Conservation (phyloP, 805 yeast species). For the Wickerhamomyces silvicola region DNA sequence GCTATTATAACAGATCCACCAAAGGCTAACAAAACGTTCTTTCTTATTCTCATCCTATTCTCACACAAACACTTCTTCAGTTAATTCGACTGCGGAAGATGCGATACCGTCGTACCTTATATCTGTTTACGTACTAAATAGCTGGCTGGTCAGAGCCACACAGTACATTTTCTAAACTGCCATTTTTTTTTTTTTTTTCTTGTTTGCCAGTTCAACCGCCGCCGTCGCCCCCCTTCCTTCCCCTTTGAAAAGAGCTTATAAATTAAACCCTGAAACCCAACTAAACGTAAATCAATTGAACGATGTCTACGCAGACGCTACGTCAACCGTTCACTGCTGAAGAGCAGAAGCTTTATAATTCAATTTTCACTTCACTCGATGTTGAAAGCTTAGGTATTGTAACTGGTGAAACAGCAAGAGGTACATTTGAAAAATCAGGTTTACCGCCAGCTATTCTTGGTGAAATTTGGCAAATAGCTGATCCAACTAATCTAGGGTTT, state of each 20-base stretch:
- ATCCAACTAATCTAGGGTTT: constrained; percentile 79
- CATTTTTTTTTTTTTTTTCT: too few relatives aligned
- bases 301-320: constrained; percentile 11
- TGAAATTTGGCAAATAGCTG: constrained; percentile 94
- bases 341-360: constrained; percentile 70
- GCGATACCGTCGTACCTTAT: too few relatives aligned
- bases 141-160: too few relatives aligned
- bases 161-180: too few relatives aligned
- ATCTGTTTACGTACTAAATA: too few relatives aligned
- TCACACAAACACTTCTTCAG: too few relatives aligned
- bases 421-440: constrained; percentile 80
- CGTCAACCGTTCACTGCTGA: constrained; percentile 50
- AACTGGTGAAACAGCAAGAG: constrained; percentile 81
- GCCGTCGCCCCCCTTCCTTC: too few relatives aligned
- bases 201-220: too few relatives aligned
- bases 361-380: constrained; percentile 73
- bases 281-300: neutral
- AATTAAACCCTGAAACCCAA: too few relatives aligned
- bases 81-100: too few relatives aligned
- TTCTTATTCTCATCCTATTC: constrained; percentile 17
- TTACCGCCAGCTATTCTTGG: constrained; percentile 73
- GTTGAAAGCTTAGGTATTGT: constrained; percentile 72
- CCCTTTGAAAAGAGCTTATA: too few relatives aligned
- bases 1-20: constrained; percentile 27
- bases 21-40: constrained; percentile 29